Base-by-base conservation (phyloP, 225 moss, liverwort and hornwort species). In the Asterella californica region DNA sequence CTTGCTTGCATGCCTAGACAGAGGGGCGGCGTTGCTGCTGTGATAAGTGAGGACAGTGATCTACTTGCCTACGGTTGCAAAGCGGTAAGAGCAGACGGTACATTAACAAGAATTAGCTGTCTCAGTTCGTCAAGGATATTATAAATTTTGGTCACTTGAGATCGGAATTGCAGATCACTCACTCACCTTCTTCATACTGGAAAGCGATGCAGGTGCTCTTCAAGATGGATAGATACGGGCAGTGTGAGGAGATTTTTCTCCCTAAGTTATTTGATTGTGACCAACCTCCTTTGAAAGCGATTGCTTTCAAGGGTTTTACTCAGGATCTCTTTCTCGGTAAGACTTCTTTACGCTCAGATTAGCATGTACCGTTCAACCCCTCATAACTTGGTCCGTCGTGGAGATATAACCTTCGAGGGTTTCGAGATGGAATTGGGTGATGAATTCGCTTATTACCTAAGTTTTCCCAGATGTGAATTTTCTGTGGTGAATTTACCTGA, bases 1-100 rank as follows among this genome's bases (percentile, higher is more conserved):
- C 90, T 90, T 46, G 82, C 88, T 47, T 68, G 74, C 53, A 22
- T 86, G 67, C 75, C 82, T 34, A 42, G 77, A 10, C 66, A 62
- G 37, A 70, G 77, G 76, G 90, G 90, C 45, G 90, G 90, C 15
- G 75, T 90, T 24, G 80, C 83, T 24, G 77, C 84, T n/a, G 81
- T 90, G 50, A 86, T 90, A 30, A 84, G 84, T 55, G 90, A 90
- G 68, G 90, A 90, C 63, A 90, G 90, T 78, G 90, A 90, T 37
- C 82, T 90, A 60, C 88, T 90, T 48, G 86, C 84, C 30, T 90
- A 90, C 75, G 90, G 90, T 48, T 90, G 90, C 72, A 80, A 86
- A 32, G 82, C 81, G 84, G 90, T 90, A 74, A 79, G 68, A 68
- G 34, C 21, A 24, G 27, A 0, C 45, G 42, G 12, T 8, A 42